Base-by-base conservation (phyloP, 2,329 filamentous ascomycete genomes). In the Cercospora zeina region DNA sequence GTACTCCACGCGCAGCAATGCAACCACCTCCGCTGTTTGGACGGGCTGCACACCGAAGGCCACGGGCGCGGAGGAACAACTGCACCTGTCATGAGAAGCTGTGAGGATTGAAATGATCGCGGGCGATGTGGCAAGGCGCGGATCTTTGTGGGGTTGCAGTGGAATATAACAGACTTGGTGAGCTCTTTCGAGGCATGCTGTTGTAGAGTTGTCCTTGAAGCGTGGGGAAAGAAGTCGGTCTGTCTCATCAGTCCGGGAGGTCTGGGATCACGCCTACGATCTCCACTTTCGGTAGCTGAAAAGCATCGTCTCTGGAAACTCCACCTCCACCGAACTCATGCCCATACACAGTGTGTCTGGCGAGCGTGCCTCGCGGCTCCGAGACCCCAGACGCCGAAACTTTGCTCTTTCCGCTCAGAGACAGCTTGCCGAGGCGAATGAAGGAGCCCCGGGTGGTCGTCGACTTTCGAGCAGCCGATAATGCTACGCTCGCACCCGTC, bases 71-170 rank as follows among this genome's bases (percentile, higher is more conserved):
- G 33, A 16, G 30, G n/a, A n/a, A n/a, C n/a, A 53, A 53, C 24
- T 14, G 49, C 30, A 53, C 49, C 24, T 53, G 49, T 27, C 49
- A 53, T 21, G 49, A 53, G 14, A 53, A 53, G 49, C n/a, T 34
- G 30, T 53, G 31, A 33, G 8, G 31, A 14, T 11, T 19, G 16
- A 14, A n/a, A 14, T 19, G 30, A 13, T 7, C 24, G 24, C 27
- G 16, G 2, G 49, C 4, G 4, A 13, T 34, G 8, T 16, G 10
- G 2, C 19, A 24, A 10, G 19, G 19, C 6, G 13, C 2, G 42
- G 31, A 34, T 34, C 31, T 4, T n/a, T 47, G 13, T 2, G 42
- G 21, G 24, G 1, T 3, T 19, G 42, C 10, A 27, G 42, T 5
- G 42, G 9, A 19, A 21, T n/a, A 2, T 10, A 8, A 14, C 14